phyloP scores from a whole-genome alignment of 2,329 filamentous ascomycete species.

The Aspergillus neotritici region DNA sequence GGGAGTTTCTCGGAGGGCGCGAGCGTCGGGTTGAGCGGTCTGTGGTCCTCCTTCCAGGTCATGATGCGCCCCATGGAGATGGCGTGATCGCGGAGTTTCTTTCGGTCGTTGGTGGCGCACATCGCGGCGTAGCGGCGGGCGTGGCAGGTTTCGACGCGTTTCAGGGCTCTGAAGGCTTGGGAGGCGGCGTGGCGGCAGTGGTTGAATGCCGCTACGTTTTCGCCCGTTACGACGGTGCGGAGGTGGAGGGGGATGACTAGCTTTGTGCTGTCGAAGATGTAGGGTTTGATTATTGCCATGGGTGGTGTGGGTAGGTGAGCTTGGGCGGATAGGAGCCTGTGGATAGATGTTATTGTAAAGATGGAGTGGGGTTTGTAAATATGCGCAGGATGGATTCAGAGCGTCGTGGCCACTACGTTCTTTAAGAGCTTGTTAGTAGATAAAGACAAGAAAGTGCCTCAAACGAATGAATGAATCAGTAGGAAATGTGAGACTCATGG shows the following conservation, averaged over 20 bases:
- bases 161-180: constrained; percentile 10
- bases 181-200: constrained; percentile 14
- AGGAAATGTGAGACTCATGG: no score
- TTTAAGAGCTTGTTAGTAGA: no score
- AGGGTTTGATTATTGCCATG: no score
- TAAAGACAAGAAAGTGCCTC: no score
- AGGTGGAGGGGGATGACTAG: constrained; percentile 16
- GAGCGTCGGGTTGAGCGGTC: constrained; percentile 13
- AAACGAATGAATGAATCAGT: no score
- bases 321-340: no score
- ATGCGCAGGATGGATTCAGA: no score
- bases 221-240: constrained; percentile 2
- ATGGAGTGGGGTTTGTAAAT: no score
- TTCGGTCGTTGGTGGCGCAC: constrained; percentile 15
- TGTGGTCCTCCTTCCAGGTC: constrained; percentile 16
- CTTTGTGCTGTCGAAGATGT: constrained; percentile 7
- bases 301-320: no score
- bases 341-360: no score
- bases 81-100: constrained; percentile 10
- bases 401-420: no score
- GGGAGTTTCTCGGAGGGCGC: constrained; percentile 24
- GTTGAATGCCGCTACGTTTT: constrained; percentile 7
- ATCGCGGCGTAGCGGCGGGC: constrained; percentile 20
- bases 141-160: constrained; percentile 13
- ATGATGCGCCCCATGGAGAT: constrained; percentile 23